Evolutionary conservation across 2,329 filamentous ascomycete species (phyloP).

Genomic region (Neonectria hederae): DNA sequence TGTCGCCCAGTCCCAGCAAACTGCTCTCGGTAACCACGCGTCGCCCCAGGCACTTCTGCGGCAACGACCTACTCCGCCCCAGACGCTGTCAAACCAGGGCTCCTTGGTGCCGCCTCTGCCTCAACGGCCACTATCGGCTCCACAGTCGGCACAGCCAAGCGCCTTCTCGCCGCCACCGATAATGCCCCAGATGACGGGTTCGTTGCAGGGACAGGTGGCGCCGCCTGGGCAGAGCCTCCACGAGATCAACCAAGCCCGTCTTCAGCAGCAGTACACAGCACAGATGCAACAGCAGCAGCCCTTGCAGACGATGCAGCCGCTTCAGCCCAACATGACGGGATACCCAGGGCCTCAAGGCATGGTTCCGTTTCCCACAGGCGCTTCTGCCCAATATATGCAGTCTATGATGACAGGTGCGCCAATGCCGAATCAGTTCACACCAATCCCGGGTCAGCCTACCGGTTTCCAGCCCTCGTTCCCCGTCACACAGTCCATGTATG

Average conservation of each 20-base stretch:
- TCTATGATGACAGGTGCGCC: slow-evolving; percentile 60
- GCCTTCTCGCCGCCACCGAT: slow-evolving; percentile 78
- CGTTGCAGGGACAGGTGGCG: slow-evolving; percentile 68
- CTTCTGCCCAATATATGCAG: slow-evolving; percentile 53
- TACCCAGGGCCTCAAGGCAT: slow-evolving; percentile 49
- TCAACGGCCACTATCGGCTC: slow-evolving; percentile 84
- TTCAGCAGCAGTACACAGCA: slow-evolving; percentile 68
- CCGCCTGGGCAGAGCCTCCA: slow-evolving; percentile 80
- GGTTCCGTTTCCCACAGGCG: slow-evolving; percentile 50
- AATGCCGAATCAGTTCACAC: slow-evolving; percentile 53
- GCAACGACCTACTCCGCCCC: slow-evolving; percentile 77
- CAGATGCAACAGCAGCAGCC: slow-evolving; percentile 55
- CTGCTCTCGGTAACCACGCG: slow-evolving; percentile 46
- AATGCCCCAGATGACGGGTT: slow-evolving; percentile 86
- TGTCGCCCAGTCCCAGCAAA: slow-evolving; percentile 57
- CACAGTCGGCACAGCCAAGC: slow-evolving; percentile 80
- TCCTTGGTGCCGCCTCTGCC: slow-evolving; percentile 81
- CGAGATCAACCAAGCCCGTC: slow-evolving; percentile 73
- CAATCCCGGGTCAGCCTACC: slow-evolving; percentile 70
- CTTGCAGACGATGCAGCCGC: slow-evolving; percentile 52
- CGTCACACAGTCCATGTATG: slow-evolving; percentile 60
- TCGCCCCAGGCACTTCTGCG: slow-evolving; percentile 53
- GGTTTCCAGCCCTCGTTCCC: slow-evolving; percentile 62
- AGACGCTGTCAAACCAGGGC: slow-evolving; percentile 65
- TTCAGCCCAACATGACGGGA: slow-evolving; percentile 52